Evolutionary conservation across 1,284 basidiomycete species (phyloP), one percentile per base, ranked within the genome.

Genomic region (Apiotrichum sp.): DNA sequence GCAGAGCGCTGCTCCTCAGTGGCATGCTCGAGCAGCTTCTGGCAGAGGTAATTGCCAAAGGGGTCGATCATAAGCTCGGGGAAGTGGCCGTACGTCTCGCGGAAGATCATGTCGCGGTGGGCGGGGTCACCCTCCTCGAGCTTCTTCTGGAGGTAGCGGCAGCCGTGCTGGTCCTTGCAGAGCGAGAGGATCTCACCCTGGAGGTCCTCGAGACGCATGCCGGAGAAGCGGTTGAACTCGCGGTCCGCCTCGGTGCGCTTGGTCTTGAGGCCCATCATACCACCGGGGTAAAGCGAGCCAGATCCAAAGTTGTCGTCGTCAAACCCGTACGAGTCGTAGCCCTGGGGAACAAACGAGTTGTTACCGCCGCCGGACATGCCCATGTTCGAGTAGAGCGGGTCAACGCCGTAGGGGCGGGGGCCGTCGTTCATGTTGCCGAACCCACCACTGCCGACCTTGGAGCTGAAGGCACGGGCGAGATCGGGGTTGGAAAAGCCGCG

Each of bases 21-120:
- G 36, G 93, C 93, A 77, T 86, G 95, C 78, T 99, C 96, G 65
- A 99, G 80, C 53, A 99, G 83, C 79, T 98, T 98, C 78, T 98
- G 96, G 78, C 95, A 98, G 53, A 99, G 83, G 73, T 99, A 99
- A 79, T 98, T 99, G 65, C 96, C 96, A 77, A 99, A 98, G 3
- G 96, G 93, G 80, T 98, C 96, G 47, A 90, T 98, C 96, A 98
- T 99, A 63, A 98, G 82, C 69, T 98, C 96, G 51, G 95, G 89
- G 75, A 98, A 98, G 73, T 98, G 93, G 54, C 87, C 86, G 69
- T 96, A 98, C 2, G 95, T 98, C 80, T 99, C 96, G 62, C 88
- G 84, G 82, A 98, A 99, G 76, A 99, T 98, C 88, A 98, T 93
- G 72, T 98, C 96, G 56, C 96, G 86, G 78, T 97, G 91, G 74